Conservation (phyloP, 2,329 filamentous ascomycete genomes). For the Ophiocordyceps camponoti-floridani region DNA sequence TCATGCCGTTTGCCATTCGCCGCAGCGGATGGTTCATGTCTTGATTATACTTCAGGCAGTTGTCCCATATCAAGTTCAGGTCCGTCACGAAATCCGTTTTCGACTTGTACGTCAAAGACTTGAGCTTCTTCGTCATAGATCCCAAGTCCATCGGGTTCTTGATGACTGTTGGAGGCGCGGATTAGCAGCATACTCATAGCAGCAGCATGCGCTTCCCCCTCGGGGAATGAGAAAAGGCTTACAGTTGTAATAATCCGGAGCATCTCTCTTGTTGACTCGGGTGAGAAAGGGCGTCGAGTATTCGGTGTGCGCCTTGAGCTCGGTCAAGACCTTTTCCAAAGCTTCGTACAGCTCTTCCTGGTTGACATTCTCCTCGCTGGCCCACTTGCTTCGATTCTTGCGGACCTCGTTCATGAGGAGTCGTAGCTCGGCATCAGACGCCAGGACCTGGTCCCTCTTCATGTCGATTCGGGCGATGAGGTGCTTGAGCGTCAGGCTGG, state of each 20-base stretch:
- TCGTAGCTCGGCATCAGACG: constrained; percentile 82
- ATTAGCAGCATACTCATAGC: neutral
- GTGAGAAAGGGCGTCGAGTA: constrained; percentile 93
- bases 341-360: constrained; percentile 97
- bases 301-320: constrained; percentile 92
- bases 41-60: constrained; percentile 90
- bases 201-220: neutral
- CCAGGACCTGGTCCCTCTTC: constrained; percentile 76
- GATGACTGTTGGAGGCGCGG: constrained; percentile 43
- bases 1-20: constrained; percentile 90
- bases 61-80: constrained; percentile 89
- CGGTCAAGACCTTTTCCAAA: constrained; percentile 87
- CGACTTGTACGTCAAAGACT: constrained; percentile 59
- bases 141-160: constrained; percentile 97
- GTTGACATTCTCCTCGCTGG: constrained; percentile 89
- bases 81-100: constrained; percentile 93
- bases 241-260: constrained; percentile 86
- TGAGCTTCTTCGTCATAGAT: constrained; percentile 95
- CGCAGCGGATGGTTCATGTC: constrained; percentile 74
- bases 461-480: constrained; percentile 89
- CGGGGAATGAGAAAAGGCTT: constrained; percentile 20
- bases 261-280: constrained; percentile 90
- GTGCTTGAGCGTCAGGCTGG: constrained; percentile 89
- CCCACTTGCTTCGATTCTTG: constrained; percentile 98
- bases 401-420: constrained; percentile 92